Evolutionary conservation across 495 filamentous ascomycete genomes (phyloP), one percentile per base, ranked within the genome.

Genomic region (Xylaria castorea): DNA sequence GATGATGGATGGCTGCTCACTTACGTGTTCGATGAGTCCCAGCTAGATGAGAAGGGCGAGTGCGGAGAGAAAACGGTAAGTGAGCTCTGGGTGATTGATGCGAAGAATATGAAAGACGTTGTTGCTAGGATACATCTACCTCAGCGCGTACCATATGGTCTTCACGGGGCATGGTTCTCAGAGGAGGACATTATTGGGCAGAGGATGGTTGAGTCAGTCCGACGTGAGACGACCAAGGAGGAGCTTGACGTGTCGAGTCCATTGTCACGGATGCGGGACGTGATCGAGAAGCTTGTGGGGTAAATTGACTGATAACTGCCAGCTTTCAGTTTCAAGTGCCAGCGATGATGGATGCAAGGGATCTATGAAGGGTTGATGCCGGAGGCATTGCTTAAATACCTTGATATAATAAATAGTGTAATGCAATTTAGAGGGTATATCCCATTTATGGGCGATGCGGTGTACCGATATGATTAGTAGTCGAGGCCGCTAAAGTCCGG

Each of bases 21-120:
- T 63, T 91, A 89, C 76, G 87, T 87, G 6, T 91, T 91, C 76
- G 87, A 82, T 63, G 80, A 82, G 57, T 79, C 76, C 6, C 89
- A 91, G 75, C 79, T 91, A 2, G 78, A 85, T 63, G 76, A 74
- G 11, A 55, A 81, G 25, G 87, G 87, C 0, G 77, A 85, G 42
- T 85, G 81, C 65, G 57, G 58, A 5, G 73, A 77, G 0, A 74
- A 74, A 9, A 85, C 90, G 0, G 81, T 73, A 44, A 87, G 84
- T 27, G 89, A 92, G 80, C 80, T 92, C n/a, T 92, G 90, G 90
- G 81, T 92, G 40, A 83, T 92, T 64, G 85, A 91, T 75, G 90
- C 89, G 20, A 82, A 73, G 64, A 81, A 80, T 12, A 91, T 92
- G 88, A 81, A 71, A 57, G 82, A 87, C 8, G 83, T 92, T 0